These are phyloP conservation scores for Pyrus pyrifolia DNA, from an alignment of 306 rosid genomes.

Conservation along the genomic window DNA sequence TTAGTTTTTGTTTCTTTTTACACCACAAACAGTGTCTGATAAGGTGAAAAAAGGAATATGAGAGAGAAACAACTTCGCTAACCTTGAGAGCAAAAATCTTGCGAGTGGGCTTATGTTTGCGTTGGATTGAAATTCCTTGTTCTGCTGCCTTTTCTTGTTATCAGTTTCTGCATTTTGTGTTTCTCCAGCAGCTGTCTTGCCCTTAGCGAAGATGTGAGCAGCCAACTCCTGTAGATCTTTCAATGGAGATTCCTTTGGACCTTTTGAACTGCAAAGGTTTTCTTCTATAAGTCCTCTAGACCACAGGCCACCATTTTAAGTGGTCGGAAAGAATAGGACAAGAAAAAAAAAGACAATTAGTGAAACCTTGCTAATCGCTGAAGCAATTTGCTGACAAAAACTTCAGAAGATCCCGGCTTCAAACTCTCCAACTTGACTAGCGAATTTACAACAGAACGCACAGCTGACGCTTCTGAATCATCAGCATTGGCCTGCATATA, in stretches of 20 bases:
- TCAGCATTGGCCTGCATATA: slow-evolving; percentile 54
- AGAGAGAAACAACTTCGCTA: slow-evolving; percentile 14
- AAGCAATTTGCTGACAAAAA: slow-evolving; percentile 65
- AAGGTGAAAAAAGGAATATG: neutral
- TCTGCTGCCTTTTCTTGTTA: slow-evolving; percentile 53
- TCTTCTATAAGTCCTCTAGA: slow-evolving; percentile 5
- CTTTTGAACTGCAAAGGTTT: slow-evolving; percentile 54
- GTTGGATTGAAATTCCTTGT: slow-evolving; percentile 57
- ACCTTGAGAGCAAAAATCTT: slow-evolving; percentile 97
- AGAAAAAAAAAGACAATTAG: neutral
- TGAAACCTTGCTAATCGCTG: slow-evolving; percentile 74
- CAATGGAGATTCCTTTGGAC: slow-evolving; percentile 73
- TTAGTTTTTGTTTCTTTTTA: neutral
- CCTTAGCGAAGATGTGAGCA: slow-evolving; percentile 40
- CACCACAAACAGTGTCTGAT: neutral
- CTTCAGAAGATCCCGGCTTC: slow-evolving; percentile 78
- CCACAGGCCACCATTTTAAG: neutral
- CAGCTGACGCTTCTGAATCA: slow-evolving; percentile 58
- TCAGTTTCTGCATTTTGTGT: slow-evolving; percentile 38
- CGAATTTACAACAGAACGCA: slow-evolving; percentile 48
- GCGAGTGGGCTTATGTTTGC: slow-evolving; percentile 90
- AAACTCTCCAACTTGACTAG: slow-evolving; percentile 62
- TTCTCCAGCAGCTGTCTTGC: slow-evolving; percentile 47
- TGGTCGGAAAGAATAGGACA: neutral
- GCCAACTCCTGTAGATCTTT: slow-evolving; percentile 78